These are phyloP conservation scores for Sporothrix humicola DNA, from an alignment of 2,329 filamentous ascomycete genomes.

Conservation along the genomic window DNA sequence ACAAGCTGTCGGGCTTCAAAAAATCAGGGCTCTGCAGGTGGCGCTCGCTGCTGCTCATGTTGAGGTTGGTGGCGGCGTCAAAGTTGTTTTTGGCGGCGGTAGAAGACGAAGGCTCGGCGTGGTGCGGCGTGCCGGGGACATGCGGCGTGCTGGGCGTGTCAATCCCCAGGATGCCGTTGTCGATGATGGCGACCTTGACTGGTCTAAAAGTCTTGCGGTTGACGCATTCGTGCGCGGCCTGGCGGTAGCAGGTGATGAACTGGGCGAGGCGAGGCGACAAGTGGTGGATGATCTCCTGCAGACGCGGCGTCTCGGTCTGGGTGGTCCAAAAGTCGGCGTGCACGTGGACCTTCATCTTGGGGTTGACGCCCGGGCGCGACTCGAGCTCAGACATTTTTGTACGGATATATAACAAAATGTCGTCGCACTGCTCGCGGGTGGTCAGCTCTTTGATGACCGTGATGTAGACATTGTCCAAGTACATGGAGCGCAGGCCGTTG, in stretches of 20 bases:
- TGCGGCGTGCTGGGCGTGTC: neutral
- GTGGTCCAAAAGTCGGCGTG: conserved; percentile 25
- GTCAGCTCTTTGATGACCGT: conserved; percentile 27
- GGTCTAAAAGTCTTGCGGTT: neutral
- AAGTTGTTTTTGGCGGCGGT: conserved; percentile 10
- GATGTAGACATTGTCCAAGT: conserved; percentile 25
- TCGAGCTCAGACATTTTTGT: neutral
- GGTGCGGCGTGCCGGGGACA: neutral
- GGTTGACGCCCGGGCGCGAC: neutral
- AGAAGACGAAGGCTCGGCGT: neutral
- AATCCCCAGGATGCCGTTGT: conserved; percentile 34
- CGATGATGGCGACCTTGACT: conserved; percentile 34
- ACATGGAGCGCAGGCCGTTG: neutral
- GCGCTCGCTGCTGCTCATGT: conserved; percentile 20
- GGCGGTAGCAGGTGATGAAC: conserved; percentile 29
- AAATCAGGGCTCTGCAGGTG: conserved; percentile 26
- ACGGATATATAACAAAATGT: neutral
- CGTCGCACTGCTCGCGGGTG: neutral
- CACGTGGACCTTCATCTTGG: neutral
- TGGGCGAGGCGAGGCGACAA: conserved; percentile 28
- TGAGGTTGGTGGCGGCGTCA: too few relatives aligned
- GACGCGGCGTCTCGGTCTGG: conserved; percentile 15
- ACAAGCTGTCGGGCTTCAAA: conserved; percentile 23
- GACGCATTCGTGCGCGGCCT: neutral
- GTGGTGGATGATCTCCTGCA: conserved; percentile 26